These are phyloP conservation scores for Clathrospora elynae DNA, from an alignment of 2,329 filamentous ascomycete species.

Conservation along the genomic window DNA sequence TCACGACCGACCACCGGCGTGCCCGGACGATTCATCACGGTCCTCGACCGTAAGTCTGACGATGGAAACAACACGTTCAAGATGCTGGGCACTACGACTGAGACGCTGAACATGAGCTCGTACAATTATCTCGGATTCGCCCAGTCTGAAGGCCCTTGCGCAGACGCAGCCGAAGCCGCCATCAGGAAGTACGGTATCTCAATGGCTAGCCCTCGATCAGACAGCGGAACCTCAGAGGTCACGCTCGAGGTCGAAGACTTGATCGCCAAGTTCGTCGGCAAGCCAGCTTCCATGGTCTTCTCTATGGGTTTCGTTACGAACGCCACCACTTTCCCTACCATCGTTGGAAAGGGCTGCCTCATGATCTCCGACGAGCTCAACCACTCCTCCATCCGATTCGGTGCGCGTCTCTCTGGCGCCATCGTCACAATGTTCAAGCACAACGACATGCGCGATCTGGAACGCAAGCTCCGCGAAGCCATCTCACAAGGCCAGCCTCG, in stretches of 20 bases:
- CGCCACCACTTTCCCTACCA: slow-evolving; percentile 85
- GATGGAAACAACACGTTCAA: slow-evolving; percentile 92
- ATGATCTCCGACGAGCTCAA: slow-evolving; percentile 98
- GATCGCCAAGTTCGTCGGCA: slow-evolving; percentile 89
- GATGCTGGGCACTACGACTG: slow-evolving; percentile 85
- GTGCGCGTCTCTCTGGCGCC: slow-evolving; percentile 89
- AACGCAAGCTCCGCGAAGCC: slow-evolving; percentile 82
- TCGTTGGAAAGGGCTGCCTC: slow-evolving; percentile 90
- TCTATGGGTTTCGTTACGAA: slow-evolving; percentile 99
- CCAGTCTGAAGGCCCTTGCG: slow-evolving; percentile 95
- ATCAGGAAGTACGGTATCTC: slow-evolving; percentile 86
- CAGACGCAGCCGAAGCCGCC: slow-evolving; percentile 85
- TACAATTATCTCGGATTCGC: slow-evolving; percentile 99
- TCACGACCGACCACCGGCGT: slow-evolving; percentile 90
- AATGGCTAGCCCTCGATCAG: slow-evolving; percentile 78
- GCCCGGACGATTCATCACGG: slow-evolving; percentile 88
- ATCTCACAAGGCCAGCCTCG: slow-evolving; percentile 97
- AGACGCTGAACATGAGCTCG: slow-evolving; percentile 98
- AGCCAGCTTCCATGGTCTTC: slow-evolving; percentile 93
- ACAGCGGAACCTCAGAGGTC: slow-evolving; percentile 85
- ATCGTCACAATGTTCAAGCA: slow-evolving; percentile 97
- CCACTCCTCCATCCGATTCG: slow-evolving; percentile 95
- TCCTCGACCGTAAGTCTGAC: slow-evolving; percentile 87
- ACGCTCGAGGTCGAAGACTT: slow-evolving; percentile 87
- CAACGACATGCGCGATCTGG: slow-evolving; percentile 90